Evolutionary conservation across 345 rosid species (phyloP).

Genomic region (Citropsis articulata): DNA sequence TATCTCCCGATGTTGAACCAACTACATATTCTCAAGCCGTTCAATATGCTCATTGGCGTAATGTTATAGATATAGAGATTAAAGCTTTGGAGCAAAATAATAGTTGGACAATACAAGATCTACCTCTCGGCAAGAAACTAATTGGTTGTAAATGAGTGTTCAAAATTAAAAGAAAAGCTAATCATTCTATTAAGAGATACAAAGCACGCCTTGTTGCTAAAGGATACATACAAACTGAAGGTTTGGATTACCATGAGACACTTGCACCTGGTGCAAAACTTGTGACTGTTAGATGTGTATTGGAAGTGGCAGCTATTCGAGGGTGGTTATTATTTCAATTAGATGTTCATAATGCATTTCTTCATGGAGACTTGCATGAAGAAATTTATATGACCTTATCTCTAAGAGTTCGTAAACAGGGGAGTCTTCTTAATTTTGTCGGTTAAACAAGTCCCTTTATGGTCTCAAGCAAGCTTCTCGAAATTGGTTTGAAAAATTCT

Average conservation of each 20-base stretch:
- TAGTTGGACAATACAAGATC: too few species aligned
- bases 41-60: not conserved
- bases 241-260: not conserved
- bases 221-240: not conserved
- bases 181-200: too few species aligned
- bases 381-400: not conserved
- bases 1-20: not conserved
- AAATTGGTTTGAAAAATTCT: too few species aligned
- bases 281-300: not conserved
- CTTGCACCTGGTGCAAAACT: not conserved
- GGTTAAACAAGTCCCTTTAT: not conserved
- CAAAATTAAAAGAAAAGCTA: too few species aligned
- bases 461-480: too few species aligned
- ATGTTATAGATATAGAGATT: not conserved
- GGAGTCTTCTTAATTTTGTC: not conserved
- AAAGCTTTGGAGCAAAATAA: not conserved
- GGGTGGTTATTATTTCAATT: not conserved
- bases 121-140: too few species aligned
- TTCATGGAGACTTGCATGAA: not conserved
- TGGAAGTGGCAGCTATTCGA: not conserved
- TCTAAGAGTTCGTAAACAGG: not conserved
- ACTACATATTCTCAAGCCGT: not conserved
- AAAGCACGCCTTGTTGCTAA: too few species aligned
- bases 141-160: too few species aligned
- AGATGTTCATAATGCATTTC: not conserved